These are phyloP conservation scores for Irpex lacteus DNA, from an alignment of 1,284 basidiomycete species.

Conservation along the genomic window DNA sequence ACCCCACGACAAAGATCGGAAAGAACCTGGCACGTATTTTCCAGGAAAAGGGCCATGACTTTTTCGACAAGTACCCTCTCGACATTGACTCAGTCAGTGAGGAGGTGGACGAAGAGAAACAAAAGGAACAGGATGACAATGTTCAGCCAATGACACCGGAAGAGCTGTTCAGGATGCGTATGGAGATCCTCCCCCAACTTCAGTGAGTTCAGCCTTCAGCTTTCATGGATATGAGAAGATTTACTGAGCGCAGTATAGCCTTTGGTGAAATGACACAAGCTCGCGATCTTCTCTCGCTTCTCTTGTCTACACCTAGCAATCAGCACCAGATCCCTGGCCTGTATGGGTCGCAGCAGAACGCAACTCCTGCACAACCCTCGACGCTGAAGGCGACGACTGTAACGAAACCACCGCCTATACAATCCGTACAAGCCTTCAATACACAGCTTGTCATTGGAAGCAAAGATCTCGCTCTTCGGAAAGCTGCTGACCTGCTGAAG, in stretches of 20 bases:
- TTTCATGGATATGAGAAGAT: slow-evolving; percentile 11
- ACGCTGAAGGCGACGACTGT: slow-evolving; percentile 63
- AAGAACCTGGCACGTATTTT: slow-evolving; percentile 69
- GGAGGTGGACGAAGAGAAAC: slow-evolving; percentile 28
- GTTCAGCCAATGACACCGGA: slow-evolving; percentile 63
- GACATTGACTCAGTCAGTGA: slow-evolving; percentile 18
- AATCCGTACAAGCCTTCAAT: slow-evolving; percentile 73
- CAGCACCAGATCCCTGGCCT: slow-evolving; percentile 13
- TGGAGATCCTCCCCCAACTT: slow-evolving; percentile 65
- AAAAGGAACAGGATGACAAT: slow-evolving; percentile 18
- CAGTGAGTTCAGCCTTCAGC: slow-evolving; percentile 45
- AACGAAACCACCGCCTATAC: slow-evolving; percentile 57
- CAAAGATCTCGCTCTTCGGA: slow-evolving; percentile 73
- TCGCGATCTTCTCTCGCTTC: slow-evolving; percentile 57
- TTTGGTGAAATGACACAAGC: slow-evolving; percentile 76
- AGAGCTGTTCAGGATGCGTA: slow-evolving; percentile 68
- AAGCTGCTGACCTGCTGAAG: slow-evolving; percentile 68
- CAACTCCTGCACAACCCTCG: slow-evolving; percentile 29
- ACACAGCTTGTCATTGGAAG: slow-evolving; percentile 69
- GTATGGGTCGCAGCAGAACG: slow-evolving; percentile 2
- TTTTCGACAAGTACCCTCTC: slow-evolving; percentile 52
- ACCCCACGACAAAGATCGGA: slow-evolving; percentile 52
- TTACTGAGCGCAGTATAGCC: slow-evolving; percentile 50
- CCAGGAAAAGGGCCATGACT: slow-evolving; percentile 66
- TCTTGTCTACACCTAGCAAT: slow-evolving; percentile 33